Conservation (phyloP, 306 rosid species). For the Gynostemma pentaphyllum region DNA sequence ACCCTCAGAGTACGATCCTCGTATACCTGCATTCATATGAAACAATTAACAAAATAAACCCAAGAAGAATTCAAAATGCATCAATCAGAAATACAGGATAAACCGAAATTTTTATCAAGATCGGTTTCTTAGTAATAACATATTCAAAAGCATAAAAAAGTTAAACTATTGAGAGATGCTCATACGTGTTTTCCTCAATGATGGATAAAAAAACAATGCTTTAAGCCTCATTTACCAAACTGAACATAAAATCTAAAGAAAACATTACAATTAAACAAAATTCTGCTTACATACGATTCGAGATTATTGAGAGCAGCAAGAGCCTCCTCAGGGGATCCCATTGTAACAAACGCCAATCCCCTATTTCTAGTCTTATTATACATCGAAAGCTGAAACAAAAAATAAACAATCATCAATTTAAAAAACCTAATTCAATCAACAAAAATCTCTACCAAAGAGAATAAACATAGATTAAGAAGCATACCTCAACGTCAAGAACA, state of each 20-base stretch:
- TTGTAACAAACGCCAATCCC: constrained; percentile 93
- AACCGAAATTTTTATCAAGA: neutral
- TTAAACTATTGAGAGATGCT: neutral
- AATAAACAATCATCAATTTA: neutral
- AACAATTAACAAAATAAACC: neutral
- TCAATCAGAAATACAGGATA: neutral
- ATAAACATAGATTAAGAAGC: neutral
- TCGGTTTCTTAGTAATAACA: neutral
- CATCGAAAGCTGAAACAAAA: constrained; percentile 55
- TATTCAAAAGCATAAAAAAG: neutral
- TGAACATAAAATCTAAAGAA: neutral
- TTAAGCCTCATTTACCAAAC: neutral
- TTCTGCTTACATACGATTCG: constrained; percentile 63
- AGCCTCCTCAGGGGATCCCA: constrained; percentile 86
- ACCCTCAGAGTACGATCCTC: constrained; percentile 59
- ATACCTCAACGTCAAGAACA: constrained; percentile 75
- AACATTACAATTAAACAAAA: neutral
- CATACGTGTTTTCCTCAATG: neutral
- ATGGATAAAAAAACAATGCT: neutral
- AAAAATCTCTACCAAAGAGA: neutral
- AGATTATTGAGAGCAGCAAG: constrained; percentile 49
- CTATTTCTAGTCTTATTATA: constrained; percentile 59
- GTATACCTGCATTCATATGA: constrained; percentile 39
- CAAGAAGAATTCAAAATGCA: neutral
- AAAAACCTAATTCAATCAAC: neutral